Percentiles rank a stretch among this genome's conserved stretches.
Evolutionary conservation across 2,329 filamentous ascomycete genomes (phyloP).

Genomic region (Lasiodiplodia theobromae): DNA sequence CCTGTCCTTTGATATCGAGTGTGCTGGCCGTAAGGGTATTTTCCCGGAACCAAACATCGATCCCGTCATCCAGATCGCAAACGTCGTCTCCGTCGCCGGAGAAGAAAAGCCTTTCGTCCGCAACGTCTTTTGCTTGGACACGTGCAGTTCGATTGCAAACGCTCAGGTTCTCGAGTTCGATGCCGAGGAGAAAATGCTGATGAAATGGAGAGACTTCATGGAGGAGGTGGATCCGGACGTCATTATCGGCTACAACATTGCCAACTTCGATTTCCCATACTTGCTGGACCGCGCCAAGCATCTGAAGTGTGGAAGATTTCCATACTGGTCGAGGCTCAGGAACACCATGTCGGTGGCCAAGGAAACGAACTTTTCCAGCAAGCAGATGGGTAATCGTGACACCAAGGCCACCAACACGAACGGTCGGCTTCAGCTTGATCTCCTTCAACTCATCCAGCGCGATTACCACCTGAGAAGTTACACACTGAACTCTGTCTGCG

Average conservation of each 20-base stretch:
- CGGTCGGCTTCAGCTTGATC: slow-evolving; percentile 87
- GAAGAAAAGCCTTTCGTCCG: slow-evolving; percentile 94
- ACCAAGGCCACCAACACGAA: slow-evolving; percentile 95
- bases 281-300: slow-evolving; percentile 86
- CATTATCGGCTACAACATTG: slow-evolving; percentile 98
- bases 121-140: slow-evolving; percentile 95
- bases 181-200: slow-evolving; percentile 87
- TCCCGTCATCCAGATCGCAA: slow-evolving; percentile 97
- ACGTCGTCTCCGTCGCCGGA: slow-evolving; percentile 92
- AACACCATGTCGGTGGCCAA: slow-evolving; percentile 74
- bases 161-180: slow-evolving; percentile 88
- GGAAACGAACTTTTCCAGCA: slow-evolving; percentile 90
- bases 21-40: slow-evolving; percentile 94
- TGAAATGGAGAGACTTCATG: slow-evolving; percentile 88
- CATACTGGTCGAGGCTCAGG: slow-evolving; percentile 84
- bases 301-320: slow-evolving; percentile 80
- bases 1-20: slow-evolving; percentile 98
- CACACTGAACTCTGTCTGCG: slow-evolving; percentile 93
- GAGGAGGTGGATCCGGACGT: slow-evolving; percentile 93
- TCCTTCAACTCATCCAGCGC: slow-evolving; percentile 92
- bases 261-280: slow-evolving; percentile 98
- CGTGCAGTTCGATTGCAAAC: slow-evolving; percentile 91
- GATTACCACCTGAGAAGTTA: slow-evolving; percentile 97
- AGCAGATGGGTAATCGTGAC: slow-evolving; percentile 97
- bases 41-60: slow-evolving; percentile 93